Evolutionary conservation across 2,329 filamentous ascomycete species (phyloP), one percentile per base, ranked within the genome.

Genomic region (Verticillium klebahnii): DNA sequence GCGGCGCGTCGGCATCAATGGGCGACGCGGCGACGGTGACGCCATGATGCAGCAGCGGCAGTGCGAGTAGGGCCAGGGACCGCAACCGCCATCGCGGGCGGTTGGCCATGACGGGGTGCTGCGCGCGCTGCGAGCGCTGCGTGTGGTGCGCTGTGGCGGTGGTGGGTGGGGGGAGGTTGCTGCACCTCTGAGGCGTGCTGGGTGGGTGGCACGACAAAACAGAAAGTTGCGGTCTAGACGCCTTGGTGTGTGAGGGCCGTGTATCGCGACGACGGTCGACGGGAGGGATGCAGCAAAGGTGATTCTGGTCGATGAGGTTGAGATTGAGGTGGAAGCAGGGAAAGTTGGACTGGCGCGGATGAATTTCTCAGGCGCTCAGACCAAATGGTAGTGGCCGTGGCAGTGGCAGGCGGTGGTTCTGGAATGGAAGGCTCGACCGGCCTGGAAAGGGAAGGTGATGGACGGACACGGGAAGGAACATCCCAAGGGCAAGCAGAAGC

Each of bases 241-340:
- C 14, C 34, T 36, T 9, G 5, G 9, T 11, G n/a, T 9, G 39
- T 45, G 15, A 6, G 29, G 29, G 5, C 2, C 9, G n/a, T 23
- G n/a, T 50, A n/a, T 50, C 45, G 45, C n/a, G n/a, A 23, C 9
- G 11, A 23, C n/a, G n/a, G 19, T 25, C 45, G 45, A 50, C 25
- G 45, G 9, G 9, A 52, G 2, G 8, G 19, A 23, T 2, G 45
- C 9, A 14, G 34, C 34, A 36, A 25, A 25, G 19, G 23, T 25
- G 45, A 29, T 29, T 29, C 6, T 29, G 29, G 29, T 29, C 19
- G 34, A 14, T 52, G 45, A 52, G 31, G 54, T 31, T 58, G 61
- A 54, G 57, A 61, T 34, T 36, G 54, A 56, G 61, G 61, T 61
- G 60, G 58, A 57, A 61, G 52, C 40, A 59, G 63, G 58, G 50